phyloP scores from a whole-genome alignment of 306 rosid genomes.

The Cucumis hystrix region DNA sequence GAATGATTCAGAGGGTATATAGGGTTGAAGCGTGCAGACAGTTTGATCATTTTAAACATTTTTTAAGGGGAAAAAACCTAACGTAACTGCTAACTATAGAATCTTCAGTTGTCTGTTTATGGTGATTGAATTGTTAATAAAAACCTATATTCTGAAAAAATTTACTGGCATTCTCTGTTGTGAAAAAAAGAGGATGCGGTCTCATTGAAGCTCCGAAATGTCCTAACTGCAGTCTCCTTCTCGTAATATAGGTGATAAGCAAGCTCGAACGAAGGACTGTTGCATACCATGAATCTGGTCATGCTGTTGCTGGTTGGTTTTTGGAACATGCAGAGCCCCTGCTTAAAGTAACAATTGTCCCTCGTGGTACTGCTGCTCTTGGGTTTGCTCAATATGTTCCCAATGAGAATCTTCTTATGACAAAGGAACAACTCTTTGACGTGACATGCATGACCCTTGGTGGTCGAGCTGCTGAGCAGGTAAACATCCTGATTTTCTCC shows the following conservation, averaged over 20 bases:
- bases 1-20: neutral
- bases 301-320: constrained; percentile 90
- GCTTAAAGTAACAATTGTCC: constrained; percentile 80
- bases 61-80: neutral
- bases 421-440: constrained; percentile 90
- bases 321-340: constrained; percentile 77
- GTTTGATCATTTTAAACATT: neutral
- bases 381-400: constrained; percentile 94
- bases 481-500: neutral
- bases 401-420: constrained; percentile 76
- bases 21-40: neutral
- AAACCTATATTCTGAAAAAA: neutral
- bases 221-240: neutral
- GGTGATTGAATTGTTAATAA: neutral
- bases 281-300: constrained; percentile 93
- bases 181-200: neutral
- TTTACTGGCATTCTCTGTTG: neutral
- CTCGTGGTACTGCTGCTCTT: constrained; percentile 92
- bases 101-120: neutral
- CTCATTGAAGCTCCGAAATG: neutral
- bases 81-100: neutral
- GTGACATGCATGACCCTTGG: constrained; percentile 93
- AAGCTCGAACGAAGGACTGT: constrained; percentile 80
- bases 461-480: constrained; percentile 98
- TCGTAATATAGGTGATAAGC: constrained; percentile 64